A percentile compares a stretch with the other conserved stretches of the same genome.
phyloP scores from a whole-genome alignment of 2,329 filamentous ascomycete species.

The Pestalotiopsis sp. region DNA sequence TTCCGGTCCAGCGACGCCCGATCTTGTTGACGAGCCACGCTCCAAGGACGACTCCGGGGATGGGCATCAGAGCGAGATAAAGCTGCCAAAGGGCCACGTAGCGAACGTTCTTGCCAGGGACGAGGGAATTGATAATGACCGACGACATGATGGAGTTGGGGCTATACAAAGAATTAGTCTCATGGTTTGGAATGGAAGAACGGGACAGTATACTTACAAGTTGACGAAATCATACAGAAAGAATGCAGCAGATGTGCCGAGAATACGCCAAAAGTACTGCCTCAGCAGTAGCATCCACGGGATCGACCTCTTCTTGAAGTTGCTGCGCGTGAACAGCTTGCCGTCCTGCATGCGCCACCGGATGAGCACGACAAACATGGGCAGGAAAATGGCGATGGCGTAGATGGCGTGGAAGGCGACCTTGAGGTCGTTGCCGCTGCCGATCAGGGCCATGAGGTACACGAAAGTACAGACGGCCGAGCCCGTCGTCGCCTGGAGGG shows the following conservation, averaged over 20 bases:
- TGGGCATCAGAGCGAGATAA: conserved; percentile 10
- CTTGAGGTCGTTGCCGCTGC: conserved; percentile 35
- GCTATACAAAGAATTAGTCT: not conserved
- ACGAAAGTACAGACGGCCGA: conserved; percentile 36
- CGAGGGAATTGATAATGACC: conserved; percentile 2
- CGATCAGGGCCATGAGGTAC: conserved; percentile 36
- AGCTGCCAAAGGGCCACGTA: conserved; percentile 6
- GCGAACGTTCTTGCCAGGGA: conserved; percentile 4
- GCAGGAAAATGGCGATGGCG: conserved; percentile 34
- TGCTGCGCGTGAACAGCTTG: conserved; percentile 32
- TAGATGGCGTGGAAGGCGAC: conserved; percentile 31
- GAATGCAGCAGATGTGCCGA: conserved; percentile 52
- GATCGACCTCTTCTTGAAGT: conserved; percentile 30
- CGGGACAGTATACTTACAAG: conserved; percentile 21
- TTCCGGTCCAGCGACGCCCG: conserved; percentile 50
- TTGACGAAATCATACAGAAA: conserved; percentile 54
- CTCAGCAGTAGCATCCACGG: conserved; percentile 37
- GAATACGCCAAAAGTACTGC: conserved; percentile 49
- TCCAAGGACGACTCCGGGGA: conserved; percentile 48
- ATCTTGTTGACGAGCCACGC: conserved; percentile 49
- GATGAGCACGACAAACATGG: conserved; percentile 32
- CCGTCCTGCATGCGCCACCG: conserved; percentile 37
- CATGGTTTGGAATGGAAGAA: no score
- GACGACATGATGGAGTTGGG: conserved; percentile 46
- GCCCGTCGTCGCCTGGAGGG: conserved; percentile 36